A percentile compares a stretch with the other conserved stretches of the same genome.
Evolutionary conservation across 106 monocot genomes (phyloP).

Genomic region (Chionographis japonica): DNA sequence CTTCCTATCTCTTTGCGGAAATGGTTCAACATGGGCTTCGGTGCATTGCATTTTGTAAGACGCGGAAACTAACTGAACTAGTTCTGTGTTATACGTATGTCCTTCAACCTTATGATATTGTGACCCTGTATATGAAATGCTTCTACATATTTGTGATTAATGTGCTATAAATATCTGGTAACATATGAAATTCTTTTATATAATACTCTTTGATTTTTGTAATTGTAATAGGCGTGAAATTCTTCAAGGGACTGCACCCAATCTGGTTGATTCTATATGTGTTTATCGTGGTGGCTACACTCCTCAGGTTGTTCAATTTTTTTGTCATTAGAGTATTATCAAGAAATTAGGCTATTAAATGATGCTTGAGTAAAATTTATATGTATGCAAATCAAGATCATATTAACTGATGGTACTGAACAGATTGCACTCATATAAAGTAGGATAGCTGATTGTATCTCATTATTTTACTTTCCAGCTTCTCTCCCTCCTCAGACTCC

Average conservation of each 20-base stretch:
- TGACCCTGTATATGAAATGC: not conserved
- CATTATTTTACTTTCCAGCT: too few species aligned
- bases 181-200: too few species aligned
- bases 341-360: not conserved
- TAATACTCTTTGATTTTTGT: not conserved
- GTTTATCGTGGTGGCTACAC: constrained; percentile 93
- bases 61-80: constrained; percentile 83
- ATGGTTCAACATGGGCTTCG: constrained; percentile 93
- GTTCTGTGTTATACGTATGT: constrained; percentile 85
- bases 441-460: not conserved
- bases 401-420: too few species aligned
- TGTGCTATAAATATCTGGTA: not conserved
- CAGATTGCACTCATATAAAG: too few species aligned
- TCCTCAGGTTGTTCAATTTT: constrained; percentile 40
- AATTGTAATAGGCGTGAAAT: constrained; percentile 70
- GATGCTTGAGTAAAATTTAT: not conserved
- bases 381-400: not conserved
- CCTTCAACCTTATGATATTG: constrained; percentile 7
- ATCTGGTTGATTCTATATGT: constrained; percentile 57
- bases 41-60: constrained; percentile 95
- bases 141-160: not conserved
- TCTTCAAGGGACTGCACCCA: constrained; percentile 50
- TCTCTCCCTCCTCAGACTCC: too few species aligned
- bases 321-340: constrained; percentile 1
- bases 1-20: constrained; percentile 81